phyloP scores from a whole-genome alignment of 352 stramenopile species.

The Peronospora farinosa region DNA sequence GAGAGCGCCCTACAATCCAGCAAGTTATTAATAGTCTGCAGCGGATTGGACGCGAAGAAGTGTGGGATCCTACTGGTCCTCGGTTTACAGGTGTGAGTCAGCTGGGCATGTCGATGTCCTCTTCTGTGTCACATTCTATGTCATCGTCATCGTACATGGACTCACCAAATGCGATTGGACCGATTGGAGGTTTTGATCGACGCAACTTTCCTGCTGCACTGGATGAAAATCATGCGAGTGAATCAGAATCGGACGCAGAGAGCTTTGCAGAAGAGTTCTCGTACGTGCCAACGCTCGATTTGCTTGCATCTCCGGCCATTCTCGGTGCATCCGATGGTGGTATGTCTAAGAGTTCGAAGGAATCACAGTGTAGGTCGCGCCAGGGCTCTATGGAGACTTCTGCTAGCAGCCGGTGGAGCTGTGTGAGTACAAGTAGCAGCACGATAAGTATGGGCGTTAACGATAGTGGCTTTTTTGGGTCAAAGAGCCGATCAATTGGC shows the following conservation, averaged over 20 bases:
- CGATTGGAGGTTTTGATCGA: slow-evolving; percentile 26
- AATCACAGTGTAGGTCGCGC: slow-evolving; percentile 18
- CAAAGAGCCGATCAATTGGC: slow-evolving; percentile 6
- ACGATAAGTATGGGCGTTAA: slow-evolving; percentile 26
- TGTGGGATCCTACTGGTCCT: slow-evolving; percentile 53
- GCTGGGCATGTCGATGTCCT: slow-evolving; percentile 41
- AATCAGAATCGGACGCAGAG: slow-evolving; percentile 35
- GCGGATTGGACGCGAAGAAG: slow-evolving; percentile 72
- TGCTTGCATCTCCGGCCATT: slow-evolving; percentile 29
- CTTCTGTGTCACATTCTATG: slow-evolving; percentile 36
- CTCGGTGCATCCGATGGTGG: slow-evolving; percentile 17
- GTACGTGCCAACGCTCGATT: slow-evolving; percentile 38
- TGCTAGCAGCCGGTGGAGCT: slow-evolving; percentile 21
- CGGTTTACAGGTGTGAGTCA: slow-evolving; percentile 56
- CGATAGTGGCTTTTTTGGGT: slow-evolving; percentile 23
- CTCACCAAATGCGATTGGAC: slow-evolving; percentile 32
- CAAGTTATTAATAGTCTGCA: slow-evolving; percentile 81
- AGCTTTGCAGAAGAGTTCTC: slow-evolving; percentile 43
- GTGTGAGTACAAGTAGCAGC: slow-evolving; percentile 25
- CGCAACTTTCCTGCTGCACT: slow-evolving; percentile 31
- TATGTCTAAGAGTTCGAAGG: slow-evolving; percentile 21
- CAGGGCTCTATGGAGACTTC: slow-evolving; percentile 28
- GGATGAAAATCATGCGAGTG: slow-evolving; percentile 43
- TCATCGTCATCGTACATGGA: slow-evolving; percentile 42
- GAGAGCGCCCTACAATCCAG: slow-evolving; percentile 77